Base-by-base conservation (phyloP, 495 filamentous ascomycete species). In the Hypomontagnella monticulosa region DNA sequence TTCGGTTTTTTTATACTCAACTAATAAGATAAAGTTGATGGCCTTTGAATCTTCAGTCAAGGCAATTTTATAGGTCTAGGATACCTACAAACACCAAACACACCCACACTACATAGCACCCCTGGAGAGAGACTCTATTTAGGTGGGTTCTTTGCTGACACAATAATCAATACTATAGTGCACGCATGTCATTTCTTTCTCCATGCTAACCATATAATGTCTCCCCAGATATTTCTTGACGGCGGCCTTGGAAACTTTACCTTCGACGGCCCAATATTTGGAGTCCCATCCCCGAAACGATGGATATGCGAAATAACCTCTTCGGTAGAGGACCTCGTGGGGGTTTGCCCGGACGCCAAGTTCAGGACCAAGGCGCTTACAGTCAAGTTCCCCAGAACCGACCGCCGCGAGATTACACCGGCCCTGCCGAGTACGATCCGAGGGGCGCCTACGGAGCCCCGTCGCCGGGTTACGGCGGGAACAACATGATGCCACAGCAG, bases 261-360 rank as follows among this genome's bases (percentile, higher is more conserved):
- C 12, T 51, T 19, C 6, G 4, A 46, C 14, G 27, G 41, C 10
- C 37, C 11, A 15, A 20, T 41, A 34, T 30, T 44, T 15, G 3
- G 4, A 52, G 9, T 8, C 12, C 14, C 15, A 15, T 56, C 18
- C 4, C 53, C 54, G 54, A 5, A 38, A 44, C 8, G 36, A 80
- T 80, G 77, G 76, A 80, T 66, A 48, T 75, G 48, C 72, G 77
- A 62, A 77, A 73, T 67, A 76, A 76, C 44, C 74, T 78, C 47
- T 78, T 80, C 48, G 71, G 77, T 40, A 69, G 70, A 56, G 70
- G 61, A 27, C 72, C 57, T 20, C 75, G 63, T 27, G 64, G 67
- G 33, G 72, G 76, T 11, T 47, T 77, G 23, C 72, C 75, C 10
- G 68, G 59, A 6, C 72, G 77, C 27, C 73, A 61, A 16, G 71